Conservation (phyloP, 1,284 basidiomycete species). For the Moesziomyces sp. region DNA sequence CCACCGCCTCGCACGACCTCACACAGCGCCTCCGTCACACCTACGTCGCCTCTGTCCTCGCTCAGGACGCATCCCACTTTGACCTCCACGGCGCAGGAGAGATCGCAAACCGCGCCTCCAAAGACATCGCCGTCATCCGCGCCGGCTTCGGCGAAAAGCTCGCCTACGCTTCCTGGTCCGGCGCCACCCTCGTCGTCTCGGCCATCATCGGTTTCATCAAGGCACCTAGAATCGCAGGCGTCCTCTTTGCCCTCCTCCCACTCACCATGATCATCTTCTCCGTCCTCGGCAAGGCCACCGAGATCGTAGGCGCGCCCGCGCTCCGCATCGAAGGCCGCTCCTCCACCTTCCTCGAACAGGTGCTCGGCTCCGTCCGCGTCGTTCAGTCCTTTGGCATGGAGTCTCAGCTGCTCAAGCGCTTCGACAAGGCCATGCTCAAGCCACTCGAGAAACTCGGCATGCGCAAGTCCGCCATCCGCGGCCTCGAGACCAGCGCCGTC, state of each 20-base stretch:
- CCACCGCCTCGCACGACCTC: slow-evolving; percentile 65
- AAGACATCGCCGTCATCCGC: slow-evolving; percentile 68
- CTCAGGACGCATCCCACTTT: slow-evolving; percentile 69
- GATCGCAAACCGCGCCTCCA: slow-evolving; percentile 68
- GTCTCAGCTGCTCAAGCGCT: slow-evolving; percentile 61
- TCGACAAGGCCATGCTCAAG: slow-evolving; percentile 65
- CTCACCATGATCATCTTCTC: slow-evolving; percentile 65
- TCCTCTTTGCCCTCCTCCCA: slow-evolving; percentile 68
- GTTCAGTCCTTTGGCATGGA: slow-evolving; percentile 69
- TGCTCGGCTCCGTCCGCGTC: slow-evolving; percentile 68
- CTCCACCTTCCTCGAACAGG: slow-evolving; percentile 69
- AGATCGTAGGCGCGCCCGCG: slow-evolving; percentile 59
- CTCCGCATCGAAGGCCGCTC: slow-evolving; percentile 68
- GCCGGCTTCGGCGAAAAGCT: slow-evolving; percentile 69
- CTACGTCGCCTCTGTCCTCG: slow-evolving; percentile 69
- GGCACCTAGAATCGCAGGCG: slow-evolving; percentile 68
- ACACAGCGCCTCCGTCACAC: slow-evolving; percentile 66
- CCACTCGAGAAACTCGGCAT: slow-evolving; percentile 65
- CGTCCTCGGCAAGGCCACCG: slow-evolving; percentile 63
- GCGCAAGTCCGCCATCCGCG: slow-evolving; percentile 61
- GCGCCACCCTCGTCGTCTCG: slow-evolving; percentile 62
- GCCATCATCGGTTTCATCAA: slow-evolving; percentile 68
- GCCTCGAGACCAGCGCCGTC: slow-evolving; percentile 51
- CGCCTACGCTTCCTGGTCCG: slow-evolving; percentile 67
- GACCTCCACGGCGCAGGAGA: slow-evolving; percentile 70